Percentiles rank a stretch among this genome's conserved stretches.
Conservation (phyloP, 2,329 filamentous ascomycete species). For the Talaromyces sp. region DNA sequence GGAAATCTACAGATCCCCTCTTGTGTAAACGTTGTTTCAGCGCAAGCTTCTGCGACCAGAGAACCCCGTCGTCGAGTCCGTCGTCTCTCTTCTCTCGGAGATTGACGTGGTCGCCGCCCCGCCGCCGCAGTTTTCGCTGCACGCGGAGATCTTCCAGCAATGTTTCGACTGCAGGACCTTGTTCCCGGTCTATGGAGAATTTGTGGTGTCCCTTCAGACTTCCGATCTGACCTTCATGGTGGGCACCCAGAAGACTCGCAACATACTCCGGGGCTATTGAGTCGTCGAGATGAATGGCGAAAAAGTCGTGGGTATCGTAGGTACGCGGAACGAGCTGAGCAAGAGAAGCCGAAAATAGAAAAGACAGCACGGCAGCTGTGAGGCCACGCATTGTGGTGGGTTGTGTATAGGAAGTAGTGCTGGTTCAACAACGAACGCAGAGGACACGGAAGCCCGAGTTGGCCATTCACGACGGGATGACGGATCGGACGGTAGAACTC, state of each 20-base stretch:
- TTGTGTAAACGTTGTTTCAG: constrained; percentile 59
- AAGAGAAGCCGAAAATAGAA: constrained; percentile 38
- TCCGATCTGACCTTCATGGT: constrained; percentile 75
- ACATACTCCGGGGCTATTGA: constrained; percentile 61
- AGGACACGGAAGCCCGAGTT: not conserved
- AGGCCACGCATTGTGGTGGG: constrained; percentile 19
- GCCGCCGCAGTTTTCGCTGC: constrained; percentile 57
- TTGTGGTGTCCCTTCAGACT: constrained; percentile 76
- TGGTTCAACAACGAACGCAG: constrained; percentile 3
- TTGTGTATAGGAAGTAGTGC: not conserved
- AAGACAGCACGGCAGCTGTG: constrained; percentile 19
- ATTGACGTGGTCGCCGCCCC: constrained; percentile 18
- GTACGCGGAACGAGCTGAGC: constrained; percentile 57
- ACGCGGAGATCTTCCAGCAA: constrained; percentile 50
- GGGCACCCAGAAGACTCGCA: constrained; percentile 66
- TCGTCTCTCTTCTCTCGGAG: constrained; percentile 30
- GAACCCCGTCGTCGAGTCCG: constrained; percentile 62
- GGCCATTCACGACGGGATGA: not conserved
- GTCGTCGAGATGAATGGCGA: constrained; percentile 76
- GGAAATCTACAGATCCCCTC: constrained; percentile 31
- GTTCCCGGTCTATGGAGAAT: constrained; percentile 63
- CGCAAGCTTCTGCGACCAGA: constrained; percentile 74
- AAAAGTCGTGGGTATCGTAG: constrained; percentile 82
- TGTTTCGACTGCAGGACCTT: constrained; percentile 51
- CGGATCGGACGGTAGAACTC: not conserved